Conservation (phyloP, 164 flowering plant genomes). For the Stephania cephalantha region DNA sequence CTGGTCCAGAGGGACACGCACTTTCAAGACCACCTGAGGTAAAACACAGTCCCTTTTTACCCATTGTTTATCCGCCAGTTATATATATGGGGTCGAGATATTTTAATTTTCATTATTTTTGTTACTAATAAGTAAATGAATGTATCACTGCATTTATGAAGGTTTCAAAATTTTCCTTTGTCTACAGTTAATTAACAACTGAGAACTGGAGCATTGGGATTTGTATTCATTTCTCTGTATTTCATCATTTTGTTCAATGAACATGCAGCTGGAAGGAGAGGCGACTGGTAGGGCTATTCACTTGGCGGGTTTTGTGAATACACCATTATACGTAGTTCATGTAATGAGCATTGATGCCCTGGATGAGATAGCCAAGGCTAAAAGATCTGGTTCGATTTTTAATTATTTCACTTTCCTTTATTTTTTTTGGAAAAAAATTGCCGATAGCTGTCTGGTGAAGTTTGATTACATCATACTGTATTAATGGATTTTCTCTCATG, state of each 20-base stretch:
- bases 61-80: background rate
- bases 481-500: background rate
- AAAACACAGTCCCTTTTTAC: constrained; percentile 16
- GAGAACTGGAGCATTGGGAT: background rate
- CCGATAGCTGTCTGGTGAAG: background rate
- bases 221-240: background rate
- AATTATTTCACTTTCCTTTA: background rate
- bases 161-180: no score
- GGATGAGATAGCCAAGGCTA: constrained; percentile 95
- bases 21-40: constrained; percentile 96
- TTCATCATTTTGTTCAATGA: constrained; percentile 6
- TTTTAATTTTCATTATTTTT: no score
- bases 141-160: background rate
- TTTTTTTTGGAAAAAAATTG: no score
- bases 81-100: background rate
- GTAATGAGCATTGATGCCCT: constrained; percentile 99
- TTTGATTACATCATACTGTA: background rate
- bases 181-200: no score
- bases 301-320: constrained; percentile 83
- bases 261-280: constrained; percentile 87
- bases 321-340: constrained; percentile 93
- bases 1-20: constrained; percentile 97
- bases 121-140: background rate
- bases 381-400: constrained; percentile 54
- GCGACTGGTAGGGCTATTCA: constrained; percentile 96